These are phyloP conservation scores for Bjerkandera adusta DNA, from an alignment of 1,284 basidiomycete species.

Conservation along the genomic window DNA sequence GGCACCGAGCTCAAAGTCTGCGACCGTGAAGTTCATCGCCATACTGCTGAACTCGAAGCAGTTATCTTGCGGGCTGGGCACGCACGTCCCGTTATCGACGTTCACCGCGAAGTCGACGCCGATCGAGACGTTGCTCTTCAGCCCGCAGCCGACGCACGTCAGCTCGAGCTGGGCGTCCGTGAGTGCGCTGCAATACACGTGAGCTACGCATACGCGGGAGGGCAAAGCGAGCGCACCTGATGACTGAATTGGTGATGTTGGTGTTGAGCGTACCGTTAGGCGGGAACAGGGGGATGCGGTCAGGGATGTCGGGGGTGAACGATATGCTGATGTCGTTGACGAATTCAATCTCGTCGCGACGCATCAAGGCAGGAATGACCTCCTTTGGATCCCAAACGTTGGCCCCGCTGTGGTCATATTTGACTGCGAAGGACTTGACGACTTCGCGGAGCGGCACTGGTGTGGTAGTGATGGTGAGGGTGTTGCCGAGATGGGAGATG, in stretches of 20 bases:
- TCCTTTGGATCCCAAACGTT: background rate
- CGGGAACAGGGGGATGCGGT: constrained; percentile 1
- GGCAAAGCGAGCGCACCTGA: background rate
- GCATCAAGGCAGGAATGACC: background rate
- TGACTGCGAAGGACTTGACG: constrained; percentile 4
- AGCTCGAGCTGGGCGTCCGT: constrained; percentile 1
- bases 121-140: constrained; percentile 4
- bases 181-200: constrained; percentile 2
- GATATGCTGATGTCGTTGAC: background rate
- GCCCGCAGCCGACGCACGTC: constrained; percentile 6
- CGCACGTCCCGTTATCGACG: constrained; percentile 4
- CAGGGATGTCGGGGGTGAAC: background rate
- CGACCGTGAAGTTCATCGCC: constrained; percentile 12
- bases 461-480: background rate
- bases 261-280: background rate
- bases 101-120: constrained; percentile 8
- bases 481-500: background rate
- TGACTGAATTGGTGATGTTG: background rate
- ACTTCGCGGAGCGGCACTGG: constrained; percentile 2
- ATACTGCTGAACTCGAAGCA: constrained; percentile 11
- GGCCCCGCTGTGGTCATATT: constrained; percentile 4
- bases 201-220: background rate
- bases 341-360: background rate
- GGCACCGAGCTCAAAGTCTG: constrained; percentile 6
- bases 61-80: background rate